Evolutionary conservation across 371 early-diverging fungal species (phyloP).

Genomic region (Mucor sp.): DNA sequence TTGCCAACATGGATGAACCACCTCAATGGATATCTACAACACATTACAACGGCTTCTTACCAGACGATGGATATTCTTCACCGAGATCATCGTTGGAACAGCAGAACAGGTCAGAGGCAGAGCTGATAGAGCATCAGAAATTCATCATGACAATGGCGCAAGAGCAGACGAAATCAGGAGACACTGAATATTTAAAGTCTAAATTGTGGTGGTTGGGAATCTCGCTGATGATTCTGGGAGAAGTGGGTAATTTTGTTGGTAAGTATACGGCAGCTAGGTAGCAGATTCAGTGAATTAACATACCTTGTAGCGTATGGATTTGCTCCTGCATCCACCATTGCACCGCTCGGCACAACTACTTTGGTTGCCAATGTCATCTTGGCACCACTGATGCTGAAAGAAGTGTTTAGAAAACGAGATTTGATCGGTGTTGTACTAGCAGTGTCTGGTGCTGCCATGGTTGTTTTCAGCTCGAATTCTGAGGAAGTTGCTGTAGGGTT

Average conservation of each 20-base stretch:
- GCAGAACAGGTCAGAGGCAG: conserved; percentile 26
- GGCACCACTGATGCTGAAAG: conserved; percentile 73
- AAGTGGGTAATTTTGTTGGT: conserved; percentile 64
- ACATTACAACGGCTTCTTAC: conserved; percentile 37
- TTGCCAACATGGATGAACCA: conserved; percentile 50
- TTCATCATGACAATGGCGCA: conserved; percentile 48
- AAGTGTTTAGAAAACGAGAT: conserved; percentile 67
- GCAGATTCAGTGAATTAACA: neutral
- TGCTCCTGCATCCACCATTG: conserved; percentile 80
- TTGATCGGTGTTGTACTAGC: conserved; percentile 70
- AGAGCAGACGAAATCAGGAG: conserved; percentile 37
- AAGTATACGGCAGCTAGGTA: neutral
- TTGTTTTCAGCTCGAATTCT: conserved; percentile 67
- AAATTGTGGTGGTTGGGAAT: conserved; percentile 79
- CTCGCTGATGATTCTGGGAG: conserved; percentile 75
- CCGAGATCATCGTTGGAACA: conserved; percentile 50
- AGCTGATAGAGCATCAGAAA: conserved; percentile 37
- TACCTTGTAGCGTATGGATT: conserved; percentile 68
- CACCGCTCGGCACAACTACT: conserved; percentile 80
- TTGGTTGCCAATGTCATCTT: conserved; percentile 72
- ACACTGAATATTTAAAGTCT: conserved; percentile 58
- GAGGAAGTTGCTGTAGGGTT: conserved; percentile 57
- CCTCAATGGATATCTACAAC: conserved; percentile 40
- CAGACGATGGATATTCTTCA: conserved; percentile 55
- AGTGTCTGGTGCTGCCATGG: conserved; percentile 69